Evolutionary conservation across 192 early-diverging fungal genomes (phyloP).

Genomic region (Phlyctochytrium arcticum): DNA sequence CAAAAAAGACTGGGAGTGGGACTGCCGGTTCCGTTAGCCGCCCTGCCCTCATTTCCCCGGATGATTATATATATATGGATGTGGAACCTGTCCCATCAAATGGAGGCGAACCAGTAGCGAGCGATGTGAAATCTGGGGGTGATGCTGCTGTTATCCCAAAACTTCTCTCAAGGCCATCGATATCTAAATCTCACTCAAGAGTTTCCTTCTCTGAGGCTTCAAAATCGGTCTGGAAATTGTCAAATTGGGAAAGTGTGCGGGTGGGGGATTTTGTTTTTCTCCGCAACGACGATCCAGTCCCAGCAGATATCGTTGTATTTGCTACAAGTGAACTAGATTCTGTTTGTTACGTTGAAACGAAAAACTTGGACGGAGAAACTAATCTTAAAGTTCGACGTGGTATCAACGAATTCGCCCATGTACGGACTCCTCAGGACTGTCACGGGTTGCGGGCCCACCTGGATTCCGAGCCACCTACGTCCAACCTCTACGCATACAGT

Average conservation of each 20-base stretch:
- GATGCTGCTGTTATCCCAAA: no score
- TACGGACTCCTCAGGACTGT: slow-evolving; percentile 75
- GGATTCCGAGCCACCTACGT: slow-evolving; percentile 45
- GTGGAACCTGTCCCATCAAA: not conserved
- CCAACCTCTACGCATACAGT: slow-evolving; percentile 47
- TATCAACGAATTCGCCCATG: slow-evolving; percentile 59
- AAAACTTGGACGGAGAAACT: slow-evolving; percentile 97
- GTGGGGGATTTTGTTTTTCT: slow-evolving; percentile 88
- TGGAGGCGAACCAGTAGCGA: not conserved
- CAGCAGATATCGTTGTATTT: slow-evolving; percentile 79
- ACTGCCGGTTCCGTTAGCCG: not conserved
- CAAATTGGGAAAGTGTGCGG: slow-evolving; percentile 41
- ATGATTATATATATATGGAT: slow-evolving; percentile 14
- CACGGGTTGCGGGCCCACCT: slow-evolving; percentile 23
- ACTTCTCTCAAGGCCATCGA: no score
- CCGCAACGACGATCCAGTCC: slow-evolving; percentile 75
- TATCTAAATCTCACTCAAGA: no score
- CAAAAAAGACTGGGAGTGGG: not conserved
- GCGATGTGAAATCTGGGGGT: no score
- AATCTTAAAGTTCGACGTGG: slow-evolving; percentile 83
- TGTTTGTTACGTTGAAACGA: slow-evolving; percentile 87
- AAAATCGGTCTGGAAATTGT: slow-evolving; percentile 31
- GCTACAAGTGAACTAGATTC: slow-evolving; percentile 73
- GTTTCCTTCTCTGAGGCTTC: not conserved
- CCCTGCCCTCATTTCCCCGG: not conserved